These are phyloP conservation scores for Aureoboletus auriporus DNA, from an alignment of 768 basidiomycete species.

Conservation along the genomic window DNA sequence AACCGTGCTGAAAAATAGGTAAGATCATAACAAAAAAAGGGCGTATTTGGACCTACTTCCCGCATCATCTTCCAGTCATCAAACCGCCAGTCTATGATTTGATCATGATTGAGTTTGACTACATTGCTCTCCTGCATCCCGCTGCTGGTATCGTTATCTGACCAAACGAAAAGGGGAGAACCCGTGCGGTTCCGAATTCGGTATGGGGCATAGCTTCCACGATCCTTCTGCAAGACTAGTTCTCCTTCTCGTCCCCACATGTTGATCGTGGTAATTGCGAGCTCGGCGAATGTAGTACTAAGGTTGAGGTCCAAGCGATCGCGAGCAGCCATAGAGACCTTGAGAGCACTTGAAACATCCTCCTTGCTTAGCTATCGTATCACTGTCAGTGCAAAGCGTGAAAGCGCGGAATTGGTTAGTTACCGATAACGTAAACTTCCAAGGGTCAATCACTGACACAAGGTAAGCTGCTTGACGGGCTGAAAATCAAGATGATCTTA, in stretches of 20 bases:
- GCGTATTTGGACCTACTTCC: conserved; percentile 53
- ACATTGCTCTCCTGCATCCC: conserved; percentile 45
- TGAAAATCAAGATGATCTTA: conserved; percentile 33
- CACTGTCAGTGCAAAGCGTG: conserved; percentile 10
- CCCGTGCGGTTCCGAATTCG: conserved; percentile 90
- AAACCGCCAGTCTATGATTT: conserved; percentile 90
- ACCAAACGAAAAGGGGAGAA: conserved; percentile 79
- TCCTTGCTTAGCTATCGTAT: conserved; percentile 50
- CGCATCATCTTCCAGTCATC: conserved; percentile 94
- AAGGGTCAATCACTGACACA: conserved; percentile 83
- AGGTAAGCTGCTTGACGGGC: conserved; percentile 8
- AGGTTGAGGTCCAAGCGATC: conserved; percentile 90
- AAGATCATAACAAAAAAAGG: background rate
- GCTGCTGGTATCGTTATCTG: conserved; percentile 61
- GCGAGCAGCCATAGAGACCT: conserved; percentile 62
- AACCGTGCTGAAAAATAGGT: conserved; percentile 34
- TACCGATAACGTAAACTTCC: conserved; percentile 80
- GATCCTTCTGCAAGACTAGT: conserved; percentile 64
- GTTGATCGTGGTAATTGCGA: conserved; percentile 68
- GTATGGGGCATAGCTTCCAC: conserved; percentile 92
- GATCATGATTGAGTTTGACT: conserved; percentile 65
- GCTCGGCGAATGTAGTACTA: conserved; percentile 85
- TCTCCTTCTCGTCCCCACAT: conserved; percentile 75
- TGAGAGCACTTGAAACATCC: conserved; percentile 45
- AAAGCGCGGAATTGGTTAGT: conserved; percentile 1